Evolutionary conservation across 2,329 filamentous ascomycete species (phyloP), one percentile per base, ranked within the genome.

Genomic region (Colletotrichum sp.): DNA sequence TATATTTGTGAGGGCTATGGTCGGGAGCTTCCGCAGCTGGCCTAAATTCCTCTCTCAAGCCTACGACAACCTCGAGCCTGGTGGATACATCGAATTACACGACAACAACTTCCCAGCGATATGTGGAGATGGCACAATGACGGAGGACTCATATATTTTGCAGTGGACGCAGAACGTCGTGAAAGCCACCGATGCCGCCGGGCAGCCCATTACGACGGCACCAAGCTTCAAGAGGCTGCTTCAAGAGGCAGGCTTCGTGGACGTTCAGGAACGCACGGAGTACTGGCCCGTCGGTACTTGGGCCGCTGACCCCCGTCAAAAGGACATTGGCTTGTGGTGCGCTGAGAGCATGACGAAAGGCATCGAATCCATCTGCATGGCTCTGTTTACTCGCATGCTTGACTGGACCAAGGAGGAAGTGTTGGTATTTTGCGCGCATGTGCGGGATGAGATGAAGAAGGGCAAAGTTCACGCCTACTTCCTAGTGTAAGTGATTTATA

Each of bases 241-340:
- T 21, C 82, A 84, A 78, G 82, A 86, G 3, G 85, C 84, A 5
- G 87, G 87, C 1, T 89, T 90, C 62, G 81, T 80, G 24, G 82
- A 90, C 77, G 82, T 90, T 4, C 75, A 80, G 4, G 83, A 90
- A 79, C 82, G 85, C 3, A 79, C 86, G 18, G 87, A 84, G 77
- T 88, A 86, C 79, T 87, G 89, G 82, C 89, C 90, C 0, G 84
- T 84, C 26, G 89, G 87, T 77, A 79, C 84, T 8, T 92, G 90
- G 89, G 86, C 89, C 0, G 86, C 86, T 62, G 86, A 90, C 38
- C 81, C 83, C 7, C 85, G 86, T 28, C 84, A 88, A 68, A 91
- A 90, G 78, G 86, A 90, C 63, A 78, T 90, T 2, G 89, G 75
- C 7, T 18, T 4, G 24, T 77, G 73, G 76, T 80, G 78, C 13